A percentile compares a stretch with the other conserved stretches of the same genome.
These are phyloP conservation scores for Aethionema arabicum DNA, from an alignment of 345 rosid genomes.

Conservation along the genomic window DNA sequence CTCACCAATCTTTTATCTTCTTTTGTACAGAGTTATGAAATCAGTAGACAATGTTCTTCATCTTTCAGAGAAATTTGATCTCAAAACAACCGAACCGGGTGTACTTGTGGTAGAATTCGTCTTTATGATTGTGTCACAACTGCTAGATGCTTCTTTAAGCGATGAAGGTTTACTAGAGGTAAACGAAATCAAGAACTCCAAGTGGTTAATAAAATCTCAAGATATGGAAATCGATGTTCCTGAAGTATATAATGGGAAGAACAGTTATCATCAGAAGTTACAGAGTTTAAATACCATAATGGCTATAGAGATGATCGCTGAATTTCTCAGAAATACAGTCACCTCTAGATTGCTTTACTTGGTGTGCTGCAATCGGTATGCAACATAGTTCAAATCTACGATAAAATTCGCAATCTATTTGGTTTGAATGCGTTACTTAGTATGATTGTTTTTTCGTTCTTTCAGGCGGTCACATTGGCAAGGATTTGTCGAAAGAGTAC, in stretches of 20 bases:
- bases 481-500: conserved; percentile 56
- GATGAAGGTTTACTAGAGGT: conserved; percentile 83
- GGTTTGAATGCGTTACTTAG: not conserved
- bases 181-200: conserved; percentile 55
- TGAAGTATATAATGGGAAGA: conserved; percentile 48
- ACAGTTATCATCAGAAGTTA: conserved; percentile 56
- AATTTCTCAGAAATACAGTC: conserved; percentile 61
- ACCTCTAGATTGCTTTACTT: conserved; percentile 72
- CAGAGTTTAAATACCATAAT: conserved; percentile 57
- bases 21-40: conserved; percentile 65
- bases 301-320: conserved; percentile 76
- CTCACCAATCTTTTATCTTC: not conserved
- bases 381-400: not conserved
- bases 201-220: conserved; percentile 52
- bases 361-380: conserved; percentile 74
- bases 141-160: conserved; percentile 81
- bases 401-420: not conserved
- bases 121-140: conserved; percentile 68
- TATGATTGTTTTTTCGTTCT: conserved; percentile 2
- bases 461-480: conserved; percentile 70
- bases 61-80: conserved; percentile 61
- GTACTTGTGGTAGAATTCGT: conserved; percentile 60
- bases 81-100: conserved; percentile 65
- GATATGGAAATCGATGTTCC: conserved; percentile 73
- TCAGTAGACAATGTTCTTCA: conserved; percentile 67